phyloP scores from a whole-genome alignment of 2,329 filamentous ascomycete species.

The Stachybotrys chlorohalonatus region DNA sequence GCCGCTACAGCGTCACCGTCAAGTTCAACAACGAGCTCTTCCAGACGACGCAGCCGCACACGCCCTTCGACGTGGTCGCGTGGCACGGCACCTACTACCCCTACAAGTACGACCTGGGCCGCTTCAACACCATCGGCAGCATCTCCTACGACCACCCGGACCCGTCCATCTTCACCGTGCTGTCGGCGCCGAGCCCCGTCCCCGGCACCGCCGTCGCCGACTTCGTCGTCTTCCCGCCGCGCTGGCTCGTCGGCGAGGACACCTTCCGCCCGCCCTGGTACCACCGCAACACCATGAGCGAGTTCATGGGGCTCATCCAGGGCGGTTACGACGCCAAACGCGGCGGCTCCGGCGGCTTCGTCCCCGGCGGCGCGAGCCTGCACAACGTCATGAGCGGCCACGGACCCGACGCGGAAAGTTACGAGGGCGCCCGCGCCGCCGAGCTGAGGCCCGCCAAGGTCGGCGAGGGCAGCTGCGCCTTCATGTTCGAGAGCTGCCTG shows the following conservation, averaged over 20 bases:
- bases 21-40: slow-evolving; percentile 64
- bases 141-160: slow-evolving; percentile 72
- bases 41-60: slow-evolving; percentile 55
- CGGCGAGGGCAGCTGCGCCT: slow-evolving; percentile 52
- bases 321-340: slow-evolving; percentile 55
- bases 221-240: slow-evolving; percentile 64
- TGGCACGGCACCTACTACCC: slow-evolving; percentile 78
- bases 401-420: slow-evolving; percentile 49
- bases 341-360: slow-evolving; percentile 43
- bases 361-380: slow-evolving; percentile 49
- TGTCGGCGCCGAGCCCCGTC: slow-evolving; percentile 52
- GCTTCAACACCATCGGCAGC: slow-evolving; percentile 66
- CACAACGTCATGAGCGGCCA: slow-evolving; percentile 67
- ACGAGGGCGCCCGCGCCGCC: slow-evolving; percentile 46
- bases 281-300: slow-evolving; percentile 59
- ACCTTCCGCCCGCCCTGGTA: slow-evolving; percentile 68
- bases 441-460: slow-evolving; percentile 48
- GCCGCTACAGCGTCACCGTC: slow-evolving; percentile 40
- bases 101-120: slow-evolving; percentile 72
- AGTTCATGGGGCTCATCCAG: slow-evolving; percentile 54
- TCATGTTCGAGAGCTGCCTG: slow-evolving; percentile 61
- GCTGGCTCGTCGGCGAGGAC: slow-evolving; percentile 60
- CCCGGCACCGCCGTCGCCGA: slow-evolving; percentile 58
- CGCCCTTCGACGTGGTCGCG: slow-evolving; percentile 69
- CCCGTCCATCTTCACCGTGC: slow-evolving; percentile 67